Conservation (phyloP, 2,329 filamentous ascomycete genomes). For the Ceratocystis diversiconidia region DNA sequence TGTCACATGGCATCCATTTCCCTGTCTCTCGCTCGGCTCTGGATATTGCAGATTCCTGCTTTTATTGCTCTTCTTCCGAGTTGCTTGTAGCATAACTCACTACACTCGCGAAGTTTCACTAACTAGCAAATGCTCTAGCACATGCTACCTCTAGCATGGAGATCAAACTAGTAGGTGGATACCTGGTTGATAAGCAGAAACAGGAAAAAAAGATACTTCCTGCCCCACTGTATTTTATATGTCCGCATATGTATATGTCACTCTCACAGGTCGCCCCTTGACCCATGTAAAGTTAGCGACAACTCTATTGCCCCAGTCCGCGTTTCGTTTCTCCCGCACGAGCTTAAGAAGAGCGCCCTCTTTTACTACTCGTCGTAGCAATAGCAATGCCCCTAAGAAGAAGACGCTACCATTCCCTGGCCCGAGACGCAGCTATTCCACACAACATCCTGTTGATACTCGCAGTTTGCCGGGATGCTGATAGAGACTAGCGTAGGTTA, state of each 20-base stretch:
- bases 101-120: background rate
- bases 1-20: background rate
- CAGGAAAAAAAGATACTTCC: background rate
- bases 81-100: background rate
- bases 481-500: background rate
- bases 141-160: background rate
- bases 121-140: background rate
- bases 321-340: background rate
- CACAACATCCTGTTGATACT: background rate
- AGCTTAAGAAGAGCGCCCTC: background rate
- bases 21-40: background rate
- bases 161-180: conserved; percentile 13
- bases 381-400: background rate
- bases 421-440: background rate
- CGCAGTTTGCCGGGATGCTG: background rate
- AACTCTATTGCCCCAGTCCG: background rate
- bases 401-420: background rate
- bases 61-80: background rate
- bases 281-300: background rate
- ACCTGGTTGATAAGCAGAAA: conserved; percentile 1
- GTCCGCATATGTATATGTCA: background rate
- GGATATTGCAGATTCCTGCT: background rate
- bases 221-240: background rate
- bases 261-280: background rate
- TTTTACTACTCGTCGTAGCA: background rate